Evolutionary conservation across 768 basidiomycete species (phyloP), one percentile per base, ranked within the genome.

Genomic region (Amanita rubescens): DNA sequence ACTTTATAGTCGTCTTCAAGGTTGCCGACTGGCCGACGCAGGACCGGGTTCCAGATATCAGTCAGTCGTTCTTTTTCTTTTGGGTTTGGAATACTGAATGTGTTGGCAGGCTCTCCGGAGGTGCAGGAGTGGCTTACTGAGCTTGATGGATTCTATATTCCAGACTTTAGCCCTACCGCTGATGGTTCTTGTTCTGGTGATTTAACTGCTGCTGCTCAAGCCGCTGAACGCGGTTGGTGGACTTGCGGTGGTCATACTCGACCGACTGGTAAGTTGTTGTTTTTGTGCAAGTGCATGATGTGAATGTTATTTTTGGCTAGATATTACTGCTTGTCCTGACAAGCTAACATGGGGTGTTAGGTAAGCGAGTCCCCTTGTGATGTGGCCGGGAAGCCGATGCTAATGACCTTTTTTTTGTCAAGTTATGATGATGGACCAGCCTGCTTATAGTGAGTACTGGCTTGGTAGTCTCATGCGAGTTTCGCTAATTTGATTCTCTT

Each of bases 401-500:
- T 52, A 32, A 53, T 30, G 39, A n/a, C 20, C 35, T 53, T 45
- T 12, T 24, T 38, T 53, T 45, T 12, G 33, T 15, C 34, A 58
- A 82, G 82, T 65, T 89, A 86, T 63, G 90, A 93, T 63, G 94
- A 96, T 62, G 94, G 94, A 24, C 95, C 94, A 34, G n/a, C 81
- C 80, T 51, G 77, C 75, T 15, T 91, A 87, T 68, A 96, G 84
- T 86, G 62, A 70, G 86, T 78, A 11, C 25, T 17, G 6, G 47
- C 15, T 45, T 51, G 37, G 53, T n/a, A 42, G 35, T 33, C 12
- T 37, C 19, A 32, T 43, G 35, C 52, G 7, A 19, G 61, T 57
- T 38, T 59, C 42, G 24, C 51, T 17, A 30, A 58, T 32, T 53
- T 56, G 54, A 8, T 30, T 30, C 27, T 30, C 8, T 30, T 57